phyloP scores from a whole-genome alignment of 2,329 filamentous ascomycete genomes.

The Phoma sp. region DNA sequence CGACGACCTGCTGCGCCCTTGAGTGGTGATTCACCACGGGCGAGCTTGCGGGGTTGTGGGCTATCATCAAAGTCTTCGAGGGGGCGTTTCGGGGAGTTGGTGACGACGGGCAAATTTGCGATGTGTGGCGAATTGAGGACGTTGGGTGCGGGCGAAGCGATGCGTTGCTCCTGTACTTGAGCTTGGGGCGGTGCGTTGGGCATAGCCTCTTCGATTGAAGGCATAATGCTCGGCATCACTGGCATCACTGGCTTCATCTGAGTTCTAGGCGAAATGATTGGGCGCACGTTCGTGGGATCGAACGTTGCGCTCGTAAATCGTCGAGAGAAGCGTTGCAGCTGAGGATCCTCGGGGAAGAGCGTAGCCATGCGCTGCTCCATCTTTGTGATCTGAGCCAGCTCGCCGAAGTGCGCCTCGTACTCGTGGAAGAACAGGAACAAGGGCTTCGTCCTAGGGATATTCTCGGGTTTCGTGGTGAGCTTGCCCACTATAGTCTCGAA shows the following conservation, averaged over 20 bases:
- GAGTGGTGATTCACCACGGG: conserved; percentile 87
- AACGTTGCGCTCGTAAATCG: conserved; percentile 75
- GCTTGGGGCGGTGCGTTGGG: conserved; percentile 26
- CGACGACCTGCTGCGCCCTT: conserved; percentile 89
- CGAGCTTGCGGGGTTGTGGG: conserved; percentile 83
- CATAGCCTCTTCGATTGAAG: conserved; percentile 41
- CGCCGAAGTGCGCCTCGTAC: conserved; percentile 93
- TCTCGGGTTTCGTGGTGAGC: conserved; percentile 78
- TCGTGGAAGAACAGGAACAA: conserved; percentile 93
- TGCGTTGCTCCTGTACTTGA: conserved; percentile 30
- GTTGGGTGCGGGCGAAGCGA: conserved; percentile 34
- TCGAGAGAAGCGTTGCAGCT: conserved; percentile 75
- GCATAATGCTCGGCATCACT: conserved; percentile 52
- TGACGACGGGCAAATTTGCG: conserved; percentile 29
- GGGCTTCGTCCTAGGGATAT: conserved; percentile 76
- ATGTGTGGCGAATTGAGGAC: conserved; percentile 42
- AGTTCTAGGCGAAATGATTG: conserved; percentile 80
- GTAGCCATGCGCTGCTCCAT: conserved; percentile 92
- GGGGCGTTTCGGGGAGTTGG: conserved; percentile 57
- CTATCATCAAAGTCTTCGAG: conserved; percentile 71
- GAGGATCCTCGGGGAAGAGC: conserved; percentile 88
- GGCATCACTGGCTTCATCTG: conserved; percentile 69
- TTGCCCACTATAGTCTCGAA: conserved; percentile 93
- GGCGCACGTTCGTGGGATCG: conserved; percentile 80
- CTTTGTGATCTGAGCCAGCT: conserved; percentile 87